Evolutionary conservation across 1,284 basidiomycete genomes (phyloP), one percentile per base, ranked within the genome.

Genomic region (Cystobasidiaceae sp.): DNA sequence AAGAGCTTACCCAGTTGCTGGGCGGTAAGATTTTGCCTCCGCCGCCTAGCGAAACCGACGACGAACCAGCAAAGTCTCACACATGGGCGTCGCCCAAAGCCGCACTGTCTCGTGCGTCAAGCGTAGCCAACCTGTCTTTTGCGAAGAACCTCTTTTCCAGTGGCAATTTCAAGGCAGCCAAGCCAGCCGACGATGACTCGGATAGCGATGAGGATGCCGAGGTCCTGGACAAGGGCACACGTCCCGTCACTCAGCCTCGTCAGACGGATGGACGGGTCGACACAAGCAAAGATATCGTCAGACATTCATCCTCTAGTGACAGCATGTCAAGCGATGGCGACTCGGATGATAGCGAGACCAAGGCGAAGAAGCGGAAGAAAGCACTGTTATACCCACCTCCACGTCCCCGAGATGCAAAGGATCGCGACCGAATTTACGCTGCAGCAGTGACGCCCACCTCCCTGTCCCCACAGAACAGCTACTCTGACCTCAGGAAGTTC

Each of bases 41-140:
- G n/a, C 61, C 61, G n/a, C 61, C 61, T 4, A 64, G 61, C 41
- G 61, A 44, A 13, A 64, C 61, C 21, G 50, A 23, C 37, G 51
- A 64, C 23, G 52, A 64, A 7, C 37, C 39, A 17, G 11, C n/a
- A 4, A 37, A 3, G 43, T 23, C 49, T 25, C 19, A 19, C 9
- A 25, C 9, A n/a, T 21, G 6, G 27, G 6, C 48, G 4, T 34
- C 39, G n/a, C 48, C 60, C 13, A 41, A 39, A n/a, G 30, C 23
- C 11, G 34, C 60, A 5, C 23, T 50, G 17, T 50, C 58, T 6
- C 46, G 46, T 25, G 33, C 48, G 15, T 62, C 60, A 21, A 50
- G 48, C 37, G 43, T 49, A 7, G 43, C 60, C 8, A 62, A 50
- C 30, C 33, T 62, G 27, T 37, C 33, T 17, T 50, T 44, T 23